phyloP scores from a whole-genome alignment of 768 basidiomycete genomes.

The Boletellus ananas region DNA sequence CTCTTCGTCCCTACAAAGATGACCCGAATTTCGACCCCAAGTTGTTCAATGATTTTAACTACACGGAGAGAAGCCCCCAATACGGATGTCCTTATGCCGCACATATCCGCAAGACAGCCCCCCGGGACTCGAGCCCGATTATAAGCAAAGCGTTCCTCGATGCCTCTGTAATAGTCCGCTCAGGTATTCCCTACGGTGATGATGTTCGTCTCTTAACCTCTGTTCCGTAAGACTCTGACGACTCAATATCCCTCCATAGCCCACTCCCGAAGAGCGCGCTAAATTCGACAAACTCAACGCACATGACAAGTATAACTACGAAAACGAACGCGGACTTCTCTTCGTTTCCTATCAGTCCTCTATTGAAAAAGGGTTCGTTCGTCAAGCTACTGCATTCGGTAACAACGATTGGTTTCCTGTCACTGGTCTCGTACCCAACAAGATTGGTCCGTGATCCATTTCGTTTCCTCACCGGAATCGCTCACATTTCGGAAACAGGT shows the following conservation, averaged over 20 bases:
- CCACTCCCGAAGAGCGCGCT: constrained; percentile 1
- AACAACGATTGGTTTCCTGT: constrained; percentile 24
- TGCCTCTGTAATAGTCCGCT: constrained; percentile 26
- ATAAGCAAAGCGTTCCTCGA: constrained; percentile 19
- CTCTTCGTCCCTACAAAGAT: constrained; percentile 41
- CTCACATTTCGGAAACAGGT: constrained; percentile 9
- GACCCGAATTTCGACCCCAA: constrained; percentile 37
- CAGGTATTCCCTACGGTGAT: constrained; percentile 35
- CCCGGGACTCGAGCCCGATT: constrained; percentile 32
- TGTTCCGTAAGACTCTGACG: no score
- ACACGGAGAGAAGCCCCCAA: constrained; percentile 9
- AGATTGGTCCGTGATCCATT: constrained; percentile 11
- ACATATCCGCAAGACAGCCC: constrained; percentile 45
- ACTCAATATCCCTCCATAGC: not conserved
- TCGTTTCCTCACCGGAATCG: not conserved
- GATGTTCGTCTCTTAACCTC: constrained; percentile 6
- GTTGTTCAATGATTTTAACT: constrained; percentile 43
- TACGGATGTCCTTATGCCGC: constrained; percentile 43
- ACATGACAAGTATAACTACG: not conserved
- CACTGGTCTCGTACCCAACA: constrained; percentile 11
- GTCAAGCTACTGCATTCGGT: constrained; percentile 21
- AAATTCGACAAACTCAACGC: not conserved
- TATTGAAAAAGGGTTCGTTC: constrained; percentile 37
- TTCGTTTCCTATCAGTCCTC: constrained; percentile 37
- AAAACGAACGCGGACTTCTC: constrained; percentile 17